A percentile compares a stretch with the other conserved stretches of the same genome.
Conservation (phyloP, 2,329 filamentous ascomycete species). For the Fusarium avenaceum region DNA sequence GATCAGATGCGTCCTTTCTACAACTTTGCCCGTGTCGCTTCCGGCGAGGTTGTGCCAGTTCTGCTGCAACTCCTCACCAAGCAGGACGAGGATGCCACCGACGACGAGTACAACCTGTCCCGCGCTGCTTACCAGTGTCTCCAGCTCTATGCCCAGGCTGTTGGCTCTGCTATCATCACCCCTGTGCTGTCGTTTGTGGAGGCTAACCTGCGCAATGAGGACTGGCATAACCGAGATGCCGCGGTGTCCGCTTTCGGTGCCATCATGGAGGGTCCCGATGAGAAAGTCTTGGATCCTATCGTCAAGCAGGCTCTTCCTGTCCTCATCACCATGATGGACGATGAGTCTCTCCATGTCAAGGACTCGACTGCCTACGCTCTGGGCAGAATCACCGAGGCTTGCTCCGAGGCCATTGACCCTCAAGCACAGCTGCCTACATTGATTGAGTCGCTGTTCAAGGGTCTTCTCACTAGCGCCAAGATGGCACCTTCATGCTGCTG, state of each 20-base stretch:
- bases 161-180: slow-evolving; percentile 84
- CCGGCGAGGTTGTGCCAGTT: slow-evolving; percentile 93
- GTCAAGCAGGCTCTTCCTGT: slow-evolving; percentile 96
- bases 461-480: slow-evolving; percentile 90
- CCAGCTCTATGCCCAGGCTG: slow-evolving; percentile 93
- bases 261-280: slow-evolving; percentile 98
- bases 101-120: slow-evolving; percentile 98
- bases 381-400: slow-evolving; percentile 94
- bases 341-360: slow-evolving; percentile 88
- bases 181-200: slow-evolving; percentile 94
- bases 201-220: slow-evolving; percentile 86
- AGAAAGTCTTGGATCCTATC: slow-evolving; percentile 90
- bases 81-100: slow-evolving; percentile 96
- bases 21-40: slow-evolving; percentile 94
- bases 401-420: slow-evolving; percentile 91
- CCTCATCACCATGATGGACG: slow-evolving; percentile 92
- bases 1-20: slow-evolving; percentile 92
- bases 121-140: slow-evolving; percentile 96
- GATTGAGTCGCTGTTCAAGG: slow-evolving; percentile 89
- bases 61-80: slow-evolving; percentile 90
- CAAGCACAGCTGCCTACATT: slow-evolving; percentile 84
- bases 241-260: slow-evolving; percentile 97
- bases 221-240: slow-evolving; percentile 96
- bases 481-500: slow-evolving; percentile 99
- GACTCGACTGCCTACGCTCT: slow-evolving; percentile 97